Evolutionary conservation across 2,329 filamentous ascomycete genomes (phyloP).

Genomic region (Dactylellina leptospora): DNA sequence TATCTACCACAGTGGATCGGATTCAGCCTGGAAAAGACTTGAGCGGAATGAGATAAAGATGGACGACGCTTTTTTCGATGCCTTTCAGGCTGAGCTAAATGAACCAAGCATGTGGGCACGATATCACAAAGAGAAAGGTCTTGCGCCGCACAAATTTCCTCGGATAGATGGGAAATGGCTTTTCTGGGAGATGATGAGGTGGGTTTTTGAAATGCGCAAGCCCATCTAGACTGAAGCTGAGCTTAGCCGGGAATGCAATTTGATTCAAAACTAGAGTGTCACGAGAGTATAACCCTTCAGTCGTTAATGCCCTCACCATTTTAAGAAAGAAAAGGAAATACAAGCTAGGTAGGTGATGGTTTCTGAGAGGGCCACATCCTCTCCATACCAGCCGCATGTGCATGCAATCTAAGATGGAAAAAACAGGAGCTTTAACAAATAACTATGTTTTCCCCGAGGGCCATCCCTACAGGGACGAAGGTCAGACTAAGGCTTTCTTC

Average conservation of each 20-base stretch:
- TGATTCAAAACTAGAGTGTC: slow-evolving; percentile 24
- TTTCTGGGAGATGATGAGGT: slow-evolving; percentile 90
- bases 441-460: slow-evolving; percentile 84
- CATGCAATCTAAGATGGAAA: not conserved
- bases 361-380: not conserved
- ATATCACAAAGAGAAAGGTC: slow-evolving; percentile 65
- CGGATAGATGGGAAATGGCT: slow-evolving; percentile 78
- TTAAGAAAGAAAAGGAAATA: slow-evolving; percentile 70
- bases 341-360: slow-evolving; percentile 67
- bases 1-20: slow-evolving; percentile 78
- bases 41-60: slow-evolving; percentile 84
- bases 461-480: slow-evolving; percentile 71
- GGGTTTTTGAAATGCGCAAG: slow-evolving; percentile 64
- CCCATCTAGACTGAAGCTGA: slow-evolving; percentile 10
- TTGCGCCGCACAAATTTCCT: slow-evolving; percentile 69
- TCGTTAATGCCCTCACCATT: slow-evolving; percentile 80
- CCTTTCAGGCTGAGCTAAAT: slow-evolving; percentile 78
- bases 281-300: slow-evolving; percentile 74
- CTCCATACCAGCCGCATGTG: not conserved
- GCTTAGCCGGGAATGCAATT: slow-evolving; percentile 24
- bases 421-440: slow-evolving; percentile 75
- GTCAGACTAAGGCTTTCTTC: slow-evolving; percentile 71
- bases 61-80: slow-evolving; percentile 76
- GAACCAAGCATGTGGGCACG: slow-evolving; percentile 73
- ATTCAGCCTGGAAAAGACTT: slow-evolving; percentile 86